These are phyloP conservation scores for Coelastrella sp. DNA, from an alignment of 139 green algal species.

Conservation along the genomic window DNA sequence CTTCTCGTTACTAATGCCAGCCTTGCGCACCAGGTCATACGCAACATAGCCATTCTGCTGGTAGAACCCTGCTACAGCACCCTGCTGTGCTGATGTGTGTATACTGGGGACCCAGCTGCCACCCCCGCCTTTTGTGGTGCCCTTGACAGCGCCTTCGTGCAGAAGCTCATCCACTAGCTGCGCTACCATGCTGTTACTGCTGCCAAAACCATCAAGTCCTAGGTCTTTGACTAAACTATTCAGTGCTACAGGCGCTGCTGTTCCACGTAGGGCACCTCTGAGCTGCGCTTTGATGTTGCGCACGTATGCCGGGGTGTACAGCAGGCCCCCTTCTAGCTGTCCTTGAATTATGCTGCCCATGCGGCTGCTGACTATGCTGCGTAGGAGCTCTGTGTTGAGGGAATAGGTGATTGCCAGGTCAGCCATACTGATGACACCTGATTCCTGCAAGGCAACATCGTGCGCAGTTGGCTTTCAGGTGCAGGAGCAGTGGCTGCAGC, in stretches of 20 bases:
- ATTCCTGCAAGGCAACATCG: conserved; percentile 61
- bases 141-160: conserved; percentile 62
- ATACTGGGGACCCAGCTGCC: conserved; percentile 80
- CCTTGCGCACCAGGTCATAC: conserved; percentile 78
- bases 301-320: conserved; percentile 91
- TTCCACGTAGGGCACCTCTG: conserved; percentile 84
- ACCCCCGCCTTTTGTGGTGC: conserved; percentile 76
- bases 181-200: conserved; percentile 53
- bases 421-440: conserved; percentile 72
- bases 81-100: conserved; percentile 75
- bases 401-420: conserved; percentile 88
- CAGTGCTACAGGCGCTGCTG: conserved; percentile 62
- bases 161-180: conserved; percentile 70
- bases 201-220: conserved; percentile 37
- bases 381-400: conserved; percentile 86
- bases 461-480: too few species aligned
- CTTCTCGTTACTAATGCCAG: conserved; percentile 65
- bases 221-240: conserved; percentile 49
- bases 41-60: conserved; percentile 87
- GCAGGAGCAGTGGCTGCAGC: too few species aligned
- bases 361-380: conserved; percentile 59
- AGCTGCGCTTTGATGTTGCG: conserved; percentile 85
- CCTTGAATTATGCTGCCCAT: conserved; percentile 60
- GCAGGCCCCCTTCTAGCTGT: conserved; percentile 78
- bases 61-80: conserved; percentile 82